These are phyloP conservation scores for Lactifluus rugatus DNA, from an alignment of 768 basidiomycete species.

Conservation along the genomic window DNA sequence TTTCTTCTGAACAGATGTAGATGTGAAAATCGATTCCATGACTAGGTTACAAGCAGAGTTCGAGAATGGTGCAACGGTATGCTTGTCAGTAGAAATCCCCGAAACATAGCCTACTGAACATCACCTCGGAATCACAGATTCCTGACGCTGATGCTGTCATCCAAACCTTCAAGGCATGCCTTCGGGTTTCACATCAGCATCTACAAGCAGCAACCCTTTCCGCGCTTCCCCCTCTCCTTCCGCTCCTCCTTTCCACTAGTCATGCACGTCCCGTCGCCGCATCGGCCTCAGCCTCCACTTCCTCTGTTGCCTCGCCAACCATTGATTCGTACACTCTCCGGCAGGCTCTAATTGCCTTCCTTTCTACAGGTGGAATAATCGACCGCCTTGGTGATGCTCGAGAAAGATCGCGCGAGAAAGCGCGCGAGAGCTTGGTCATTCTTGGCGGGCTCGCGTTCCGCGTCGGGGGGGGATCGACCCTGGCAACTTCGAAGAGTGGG, in stretches of 20 bases:
- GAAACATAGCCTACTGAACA: background rate
- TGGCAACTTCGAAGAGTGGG: conserved; percentile 38
- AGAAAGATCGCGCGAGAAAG: conserved; percentile 61
- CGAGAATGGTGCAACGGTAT: conserved; percentile 61
- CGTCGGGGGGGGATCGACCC: conserved; percentile 35
- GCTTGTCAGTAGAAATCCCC: conserved; percentile 13
- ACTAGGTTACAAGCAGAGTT: conserved; percentile 69
- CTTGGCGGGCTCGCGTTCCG: conserved; percentile 67
- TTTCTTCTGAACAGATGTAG: conserved; percentile 46
- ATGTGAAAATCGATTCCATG: conserved; percentile 72
- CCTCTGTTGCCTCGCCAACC: conserved; percentile 34
- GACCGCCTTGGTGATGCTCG: conserved; percentile 75
- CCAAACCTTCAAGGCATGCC: conserved; percentile 56
- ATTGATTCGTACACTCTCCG: conserved; percentile 54
- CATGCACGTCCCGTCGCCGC: conserved; percentile 25
- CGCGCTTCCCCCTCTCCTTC: conserved; percentile 56
- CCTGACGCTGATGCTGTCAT: conserved; percentile 64
- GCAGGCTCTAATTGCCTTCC: conserved; percentile 54
- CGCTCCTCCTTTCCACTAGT: conserved; percentile 44
- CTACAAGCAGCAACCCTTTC: conserved; percentile 68
- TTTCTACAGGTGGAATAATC: conserved; percentile 67
- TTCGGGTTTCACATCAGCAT: conserved; percentile 76
- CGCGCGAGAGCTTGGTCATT: conserved; percentile 64
- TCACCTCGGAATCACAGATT: conserved; percentile 37
- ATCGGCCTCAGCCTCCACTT: conserved; percentile 39